These are phyloP conservation scores for Orbilia quercus DNA, from an alignment of 2,329 filamentous ascomycete species.

Conservation along the genomic window DNA sequence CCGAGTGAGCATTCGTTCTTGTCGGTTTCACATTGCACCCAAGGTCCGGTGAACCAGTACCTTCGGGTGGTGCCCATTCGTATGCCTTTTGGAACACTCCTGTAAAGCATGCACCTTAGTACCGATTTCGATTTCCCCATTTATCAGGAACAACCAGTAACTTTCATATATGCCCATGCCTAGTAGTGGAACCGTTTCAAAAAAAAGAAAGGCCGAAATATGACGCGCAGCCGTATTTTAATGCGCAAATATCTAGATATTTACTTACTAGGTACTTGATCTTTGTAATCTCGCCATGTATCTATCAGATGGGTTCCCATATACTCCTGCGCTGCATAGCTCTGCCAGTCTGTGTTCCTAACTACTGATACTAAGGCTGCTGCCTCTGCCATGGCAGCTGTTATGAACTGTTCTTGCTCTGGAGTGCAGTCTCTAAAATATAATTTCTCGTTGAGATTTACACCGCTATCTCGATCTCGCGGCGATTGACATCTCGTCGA, in stretches of 20 bases:
- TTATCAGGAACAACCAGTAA: no score
- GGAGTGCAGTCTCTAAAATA: conserved; percentile 10
- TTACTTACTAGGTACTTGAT: conserved; percentile 15
- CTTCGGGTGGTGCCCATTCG: background rate
- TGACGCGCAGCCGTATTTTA: no score
- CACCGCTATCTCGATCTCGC: no score
- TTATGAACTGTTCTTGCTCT: background rate
- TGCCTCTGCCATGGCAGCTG: background rate
- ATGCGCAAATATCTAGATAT: no score
- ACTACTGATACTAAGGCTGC: background rate
- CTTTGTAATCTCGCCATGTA: background rate
- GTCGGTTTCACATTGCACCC: background rate
- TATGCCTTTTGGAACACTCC: conserved; percentile 13
- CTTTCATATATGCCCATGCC: no score
- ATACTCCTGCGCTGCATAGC: conserved; percentile 19
- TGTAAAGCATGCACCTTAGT: no score
- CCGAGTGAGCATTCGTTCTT: background rate
- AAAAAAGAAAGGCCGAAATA: no score
- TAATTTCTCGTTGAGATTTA: background rate
- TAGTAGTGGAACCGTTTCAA: no score
- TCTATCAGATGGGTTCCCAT: conserved; percentile 15
- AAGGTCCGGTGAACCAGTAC: conserved; percentile 27
- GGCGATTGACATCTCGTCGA: no score
- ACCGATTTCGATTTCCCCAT: no score
- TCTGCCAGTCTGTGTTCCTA: conserved; percentile 3